Conservation (phyloP, 1,139 yeast genomes). For the Geotrichum candidum region DNA sequence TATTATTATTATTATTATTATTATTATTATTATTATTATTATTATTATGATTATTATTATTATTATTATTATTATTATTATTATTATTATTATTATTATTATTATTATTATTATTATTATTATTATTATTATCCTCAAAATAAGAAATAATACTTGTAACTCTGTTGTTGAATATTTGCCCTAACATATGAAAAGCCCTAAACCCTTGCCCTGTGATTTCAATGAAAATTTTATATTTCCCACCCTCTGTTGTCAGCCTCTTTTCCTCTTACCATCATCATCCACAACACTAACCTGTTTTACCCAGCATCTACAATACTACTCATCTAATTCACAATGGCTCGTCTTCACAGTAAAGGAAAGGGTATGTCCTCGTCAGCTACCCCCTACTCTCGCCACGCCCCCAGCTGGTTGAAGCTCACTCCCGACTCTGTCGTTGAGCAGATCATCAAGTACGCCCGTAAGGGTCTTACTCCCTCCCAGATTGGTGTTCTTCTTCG, state of each 20-base stretch:
- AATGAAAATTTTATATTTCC: too few relatives aligned
- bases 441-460: conserved; percentile 98
- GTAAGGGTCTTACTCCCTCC: conserved; percentile 99
- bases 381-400: conserved; percentile 97
- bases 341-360: conserved; percentile 70
- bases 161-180: background rate
- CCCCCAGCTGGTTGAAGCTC: conserved; percentile 99
- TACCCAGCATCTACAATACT: background rate
- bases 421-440: conserved; percentile 94
- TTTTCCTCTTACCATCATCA: background rate
- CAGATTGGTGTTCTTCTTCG: conserved; percentile 98
- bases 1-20: too few relatives aligned
- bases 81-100: too few relatives aligned
- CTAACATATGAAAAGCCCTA: background rate
- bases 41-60: too few relatives aligned
- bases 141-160: background rate
- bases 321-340: conserved; percentile 39
- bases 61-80: too few relatives aligned
- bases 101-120: too few relatives aligned
- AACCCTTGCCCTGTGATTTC: background rate
- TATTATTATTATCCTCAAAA: too few relatives aligned
- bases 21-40: too few relatives aligned
- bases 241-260: background rate
- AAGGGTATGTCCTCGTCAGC: conserved; percentile 99
- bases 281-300: background rate